Evolutionary conservation across 2,329 filamentous ascomycete genomes (phyloP), one percentile per base, ranked within the genome.

Genomic region (Alternaria incomplexa): DNA sequence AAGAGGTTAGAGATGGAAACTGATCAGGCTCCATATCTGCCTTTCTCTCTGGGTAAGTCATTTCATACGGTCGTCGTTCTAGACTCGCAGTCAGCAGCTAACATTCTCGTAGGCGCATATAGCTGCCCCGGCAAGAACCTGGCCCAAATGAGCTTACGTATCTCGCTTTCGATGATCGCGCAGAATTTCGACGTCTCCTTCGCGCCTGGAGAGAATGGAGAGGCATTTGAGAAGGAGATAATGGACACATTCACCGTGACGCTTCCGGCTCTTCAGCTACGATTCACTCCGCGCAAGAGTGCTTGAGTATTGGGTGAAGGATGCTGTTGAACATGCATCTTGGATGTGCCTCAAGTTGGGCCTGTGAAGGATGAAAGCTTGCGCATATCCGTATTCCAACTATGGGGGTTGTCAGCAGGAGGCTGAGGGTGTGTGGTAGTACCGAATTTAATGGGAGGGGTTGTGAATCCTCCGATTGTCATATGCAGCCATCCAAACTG

Each of bases 191-290:
- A 72, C 25, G 47, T 71, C 6, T 20, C 26, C 5, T 68, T 72
- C 36, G 68, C 68, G 15, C 57, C 59, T 1, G 69, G 69, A 12
- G 68, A 72, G 56, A 66, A 58, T 30, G 69, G 68, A 15, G 61
- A 66, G 13, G 40, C 17, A 9, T 72, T 72, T 23, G 64, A 81
- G 26, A 61, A 70, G 9, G 50, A 65, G 26, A 50, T 58, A 11
- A 45, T 68, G 56, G 66, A 72, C 50, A 67, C 71, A 6, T 67
- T 71, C 32, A 61, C 75, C 2, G 67, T 76, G 45, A 69, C 66
- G 45, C 66, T 78, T 25, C 72, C 71, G n/a, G 73, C 77, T 44
- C 63, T 80, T 25, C 54, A 73, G 32, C 23, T 75, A 32, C 25
- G 59, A 32, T 76, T 77, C 26, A 71, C 63, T 43, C 67, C 67